Conservation (phyloP, 495 filamentous ascomycete species). For the Podospora sp. region DNA sequence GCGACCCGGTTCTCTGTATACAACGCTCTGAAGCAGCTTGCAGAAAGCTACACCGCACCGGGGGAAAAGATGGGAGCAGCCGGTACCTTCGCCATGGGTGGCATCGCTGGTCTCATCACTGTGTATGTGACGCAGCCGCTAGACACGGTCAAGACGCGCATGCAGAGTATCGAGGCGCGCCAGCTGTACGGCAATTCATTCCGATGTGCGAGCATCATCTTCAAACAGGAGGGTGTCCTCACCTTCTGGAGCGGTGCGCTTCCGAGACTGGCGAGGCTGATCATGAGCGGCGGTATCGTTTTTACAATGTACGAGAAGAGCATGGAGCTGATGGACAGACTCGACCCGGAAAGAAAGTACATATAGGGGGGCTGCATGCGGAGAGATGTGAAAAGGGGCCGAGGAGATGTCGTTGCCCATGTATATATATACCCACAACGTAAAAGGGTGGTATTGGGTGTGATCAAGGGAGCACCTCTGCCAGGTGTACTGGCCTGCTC, state of each 20-base stretch:
- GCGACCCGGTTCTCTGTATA: constrained; percentile 89
- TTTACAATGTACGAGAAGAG: constrained; percentile 99
- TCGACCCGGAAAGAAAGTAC: constrained; percentile 86
- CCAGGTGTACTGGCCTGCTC: too few species aligned
- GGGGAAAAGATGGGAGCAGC: constrained; percentile 92
- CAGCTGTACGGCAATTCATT: constrained; percentile 86
- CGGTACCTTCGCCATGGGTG: constrained; percentile 89
- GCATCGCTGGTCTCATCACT: constrained; percentile 86
- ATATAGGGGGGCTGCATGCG: constrained; percentile 51
- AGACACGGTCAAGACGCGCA: constrained; percentile 94
- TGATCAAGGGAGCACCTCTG: not conserved
- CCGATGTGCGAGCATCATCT: constrained; percentile 78
- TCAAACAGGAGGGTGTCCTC: constrained; percentile 83
- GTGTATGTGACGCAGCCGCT: constrained; percentile 91
- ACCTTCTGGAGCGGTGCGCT: constrained; percentile 95
- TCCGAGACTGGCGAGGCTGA: constrained; percentile 78
- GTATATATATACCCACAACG: constrained; percentile 15
- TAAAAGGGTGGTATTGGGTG: constrained; percentile 10
- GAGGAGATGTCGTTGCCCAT: too few species aligned
- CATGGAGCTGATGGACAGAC: constrained; percentile 79
- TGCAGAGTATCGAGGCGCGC: constrained; percentile 94
- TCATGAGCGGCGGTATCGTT: constrained; percentile 93
- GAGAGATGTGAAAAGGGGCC: constrained; percentile 2
- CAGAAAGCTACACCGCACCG: constrained; percentile 87
- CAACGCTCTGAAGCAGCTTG: constrained; percentile 85